These are phyloP conservation scores for Thinopyrum obtusiflorum DNA, from an alignment of 202 grass and related monocot species.

Conservation along the genomic window DNA sequence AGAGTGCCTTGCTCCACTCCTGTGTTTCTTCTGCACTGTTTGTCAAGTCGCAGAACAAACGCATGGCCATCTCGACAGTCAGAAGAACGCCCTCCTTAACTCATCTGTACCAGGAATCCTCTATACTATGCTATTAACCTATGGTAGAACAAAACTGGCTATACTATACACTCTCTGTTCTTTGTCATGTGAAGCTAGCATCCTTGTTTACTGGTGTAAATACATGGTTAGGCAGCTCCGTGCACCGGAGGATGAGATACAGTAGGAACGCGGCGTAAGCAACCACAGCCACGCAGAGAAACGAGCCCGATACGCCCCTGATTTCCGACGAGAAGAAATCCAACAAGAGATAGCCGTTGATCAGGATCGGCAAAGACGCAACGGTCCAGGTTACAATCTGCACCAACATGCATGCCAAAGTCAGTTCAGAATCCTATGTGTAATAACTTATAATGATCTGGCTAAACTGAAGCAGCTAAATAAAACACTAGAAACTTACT, in stretches of 20 bases:
- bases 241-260: conserved; percentile 44
- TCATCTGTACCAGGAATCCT: background rate
- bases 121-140: background rate
- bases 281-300: conserved; percentile 31
- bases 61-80: background rate
- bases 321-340: conserved; percentile 68
- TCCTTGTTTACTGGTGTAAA: background rate
- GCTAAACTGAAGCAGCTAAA: background rate
- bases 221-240: background rate
- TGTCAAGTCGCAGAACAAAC: background rate
- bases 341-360: conserved; percentile 71
- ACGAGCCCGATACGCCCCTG: conserved; percentile 37
- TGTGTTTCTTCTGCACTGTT: background rate
- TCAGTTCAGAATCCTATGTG: background rate
- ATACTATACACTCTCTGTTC: too few species aligned
- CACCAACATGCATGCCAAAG: background rate
- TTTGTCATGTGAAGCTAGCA: background rate
- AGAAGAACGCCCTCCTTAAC: background rate
- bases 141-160: background rate
- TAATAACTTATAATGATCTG: background rate
- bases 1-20: background rate
- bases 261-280: conserved; percentile 34
- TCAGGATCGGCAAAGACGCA: conserved; percentile 51
- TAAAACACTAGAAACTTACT: background rate
- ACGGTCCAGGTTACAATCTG: conserved; percentile 68